Evolutionary conservation across 1,284 basidiomycete genomes (phyloP), one percentile per base, ranked within the genome.

Genomic region (Caloboletus firmus): DNA sequence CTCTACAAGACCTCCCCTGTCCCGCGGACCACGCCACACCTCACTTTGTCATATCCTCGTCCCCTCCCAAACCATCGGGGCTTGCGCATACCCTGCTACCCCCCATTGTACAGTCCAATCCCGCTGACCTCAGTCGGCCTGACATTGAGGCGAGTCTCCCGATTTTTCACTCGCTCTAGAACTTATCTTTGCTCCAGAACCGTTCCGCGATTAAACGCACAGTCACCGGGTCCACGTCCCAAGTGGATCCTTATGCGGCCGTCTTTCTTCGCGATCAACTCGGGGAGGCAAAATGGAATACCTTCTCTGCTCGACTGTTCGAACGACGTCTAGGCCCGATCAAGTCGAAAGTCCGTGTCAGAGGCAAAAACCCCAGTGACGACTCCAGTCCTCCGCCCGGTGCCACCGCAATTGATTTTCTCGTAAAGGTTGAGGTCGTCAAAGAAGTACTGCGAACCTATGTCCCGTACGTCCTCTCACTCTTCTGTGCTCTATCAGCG

Each of bases 371-470:
- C 34, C 28, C 58, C 34, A 60, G 57, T 51, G 67, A 68, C 47
- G 67, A 69, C 24, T 43, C 67, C 32, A 62, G 49, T 52, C 60
- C 63, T 9, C 62, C 52, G 7, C 60, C 66, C 9, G 74, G 75
- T 22, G 76, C 77, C 40, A 76, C 74, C 31, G 77, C 73, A 40
- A 74, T 80, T 48, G 78, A 80, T 55, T 80, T 79, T 62, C 76
- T 79, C 47, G 72, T 80, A 65, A 79, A 79, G 65, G 78, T 79
- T 34, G 77, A 79, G 59, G 73, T 79, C 20, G 79, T 79, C 55
- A 79, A 79, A 57, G 74, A 78, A 60, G 75, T 79, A 17, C 61
- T 79, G 32, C 68, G 77, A 57, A 74, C 69, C 7, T 80, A 72
- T 57, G 76, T 80, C 45, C 77, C 77, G 76, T 79, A 66, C 56